A percentile compares a stretch with the other conserved stretches of the same genome.
These are phyloP conservation scores for Aspergillus intermedius DNA, from an alignment of 2,329 filamentous ascomycete genomes.

Conservation along the genomic window DNA sequence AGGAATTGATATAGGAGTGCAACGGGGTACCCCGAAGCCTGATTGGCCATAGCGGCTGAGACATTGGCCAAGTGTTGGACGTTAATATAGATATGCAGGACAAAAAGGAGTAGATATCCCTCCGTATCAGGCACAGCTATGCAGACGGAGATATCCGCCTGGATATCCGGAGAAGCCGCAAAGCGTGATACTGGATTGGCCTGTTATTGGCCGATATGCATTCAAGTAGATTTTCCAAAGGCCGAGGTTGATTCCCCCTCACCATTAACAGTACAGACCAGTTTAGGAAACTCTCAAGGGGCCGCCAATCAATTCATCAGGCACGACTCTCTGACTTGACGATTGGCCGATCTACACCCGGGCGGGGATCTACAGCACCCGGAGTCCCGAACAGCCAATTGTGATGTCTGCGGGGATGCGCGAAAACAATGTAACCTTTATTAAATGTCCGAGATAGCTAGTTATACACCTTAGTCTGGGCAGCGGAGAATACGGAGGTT, in stretches of 20 bases:
- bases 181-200: neutral
- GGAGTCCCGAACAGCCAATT: too few species aligned
- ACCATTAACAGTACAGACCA: neutral
- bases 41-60: neutral
- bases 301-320: neutral
- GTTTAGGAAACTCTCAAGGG: too few species aligned
- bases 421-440: too few species aligned
- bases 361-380: too few species aligned
- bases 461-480: too few species aligned
- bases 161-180: neutral
- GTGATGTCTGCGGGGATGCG: too few species aligned
- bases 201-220: neutral
- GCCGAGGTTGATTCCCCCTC: neutral
- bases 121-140: neutral
- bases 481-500: too few species aligned
- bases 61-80: neutral
- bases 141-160: neutral
- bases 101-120: too few species aligned
- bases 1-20: neutral
- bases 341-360: too few species aligned
- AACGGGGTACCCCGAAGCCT: neutral
- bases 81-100: too few species aligned
- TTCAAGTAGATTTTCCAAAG: neutral
- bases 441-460: too few species aligned
- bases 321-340: neutral